phyloP scores from a whole-genome alignment of 441 rosid genomes.

The Populus hybrid region DNA sequence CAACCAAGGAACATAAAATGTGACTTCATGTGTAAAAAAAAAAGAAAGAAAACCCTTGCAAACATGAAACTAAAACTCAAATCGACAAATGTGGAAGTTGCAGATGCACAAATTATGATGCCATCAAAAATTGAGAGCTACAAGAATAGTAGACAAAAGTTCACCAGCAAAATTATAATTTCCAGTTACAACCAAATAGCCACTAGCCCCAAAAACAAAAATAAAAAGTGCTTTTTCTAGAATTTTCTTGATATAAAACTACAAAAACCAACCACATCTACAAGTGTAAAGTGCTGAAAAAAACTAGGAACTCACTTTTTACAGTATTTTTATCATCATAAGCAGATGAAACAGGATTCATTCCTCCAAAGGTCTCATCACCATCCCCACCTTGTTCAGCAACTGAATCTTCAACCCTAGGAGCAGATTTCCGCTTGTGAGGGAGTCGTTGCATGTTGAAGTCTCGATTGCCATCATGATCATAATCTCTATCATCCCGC shows the following conservation, averaged over 20 bases:
- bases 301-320: constrained; percentile 41
- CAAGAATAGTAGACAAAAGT: background rate
- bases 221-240: no score
- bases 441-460: constrained; percentile 51
- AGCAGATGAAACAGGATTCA: constrained; percentile 46
- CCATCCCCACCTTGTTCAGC: constrained; percentile 66
- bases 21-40: background rate
- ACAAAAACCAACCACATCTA: no score
- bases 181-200: background rate
- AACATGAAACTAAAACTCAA: no score
- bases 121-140: background rate
- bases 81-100: background rate
- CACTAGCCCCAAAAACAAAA: background rate
- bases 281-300: constrained; percentile 6
- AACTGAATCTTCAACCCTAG: constrained; percentile 42
- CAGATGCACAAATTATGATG: background rate
- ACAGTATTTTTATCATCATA: constrained; percentile 65
- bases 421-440: constrained; percentile 47
- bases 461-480: constrained; percentile 60
- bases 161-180: background rate
- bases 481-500: constrained; percentile 56
- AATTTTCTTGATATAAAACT: no score
- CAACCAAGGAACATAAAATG: background rate
- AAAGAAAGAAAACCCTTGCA: no score
- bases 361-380: constrained; percentile 47